These are phyloP conservation scores for Diaporthe eres DNA, from an alignment of 2,329 filamentous ascomycete species.

Conservation along the genomic window DNA sequence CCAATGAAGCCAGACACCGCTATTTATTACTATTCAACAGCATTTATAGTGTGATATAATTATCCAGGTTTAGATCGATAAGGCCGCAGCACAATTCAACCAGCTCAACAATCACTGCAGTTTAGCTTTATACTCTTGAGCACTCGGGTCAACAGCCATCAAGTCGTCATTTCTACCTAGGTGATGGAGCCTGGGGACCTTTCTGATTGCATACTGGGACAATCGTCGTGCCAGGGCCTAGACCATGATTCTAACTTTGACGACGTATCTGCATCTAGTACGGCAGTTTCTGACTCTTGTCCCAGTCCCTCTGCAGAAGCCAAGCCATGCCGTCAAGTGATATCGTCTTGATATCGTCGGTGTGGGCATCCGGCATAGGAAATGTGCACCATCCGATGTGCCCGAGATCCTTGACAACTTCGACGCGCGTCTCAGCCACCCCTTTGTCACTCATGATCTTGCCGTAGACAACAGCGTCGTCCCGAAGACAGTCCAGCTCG, in stretches of 20 bases:
- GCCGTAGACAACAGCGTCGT: constrained; percentile 36
- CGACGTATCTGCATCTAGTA: constrained; percentile 6
- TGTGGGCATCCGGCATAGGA: constrained; percentile 9
- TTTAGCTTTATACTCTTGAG: neutral
- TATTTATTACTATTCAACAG: neutral
- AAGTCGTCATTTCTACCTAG: neutral
- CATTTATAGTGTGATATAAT: neutral
- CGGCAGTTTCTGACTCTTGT: constrained; percentile 17
- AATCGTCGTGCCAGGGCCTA: neutral
- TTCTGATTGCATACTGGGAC: neutral
- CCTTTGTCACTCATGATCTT: constrained; percentile 6
- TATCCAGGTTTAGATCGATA: neutral
- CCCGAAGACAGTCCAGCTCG: constrained; percentile 34
- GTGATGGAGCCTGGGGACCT: neutral
- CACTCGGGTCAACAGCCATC: neutral
- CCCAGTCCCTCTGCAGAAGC: constrained; percentile 25
- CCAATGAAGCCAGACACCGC: neutral
- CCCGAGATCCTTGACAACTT: constrained; percentile 23
- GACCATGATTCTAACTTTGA: neutral
- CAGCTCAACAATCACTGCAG: neutral
- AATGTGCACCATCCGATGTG: constrained; percentile 11
- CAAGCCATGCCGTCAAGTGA: constrained; percentile 33
- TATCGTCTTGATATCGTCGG: neutral
- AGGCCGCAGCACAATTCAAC: neutral
- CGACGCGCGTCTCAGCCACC: constrained; percentile 35